A percentile compares a stretch with the other conserved stretches of the same genome.
These are phyloP conservation scores for Sporothrix euskadiensis DNA, from an alignment of 2,329 filamentous ascomycete species.

Conservation along the genomic window DNA sequence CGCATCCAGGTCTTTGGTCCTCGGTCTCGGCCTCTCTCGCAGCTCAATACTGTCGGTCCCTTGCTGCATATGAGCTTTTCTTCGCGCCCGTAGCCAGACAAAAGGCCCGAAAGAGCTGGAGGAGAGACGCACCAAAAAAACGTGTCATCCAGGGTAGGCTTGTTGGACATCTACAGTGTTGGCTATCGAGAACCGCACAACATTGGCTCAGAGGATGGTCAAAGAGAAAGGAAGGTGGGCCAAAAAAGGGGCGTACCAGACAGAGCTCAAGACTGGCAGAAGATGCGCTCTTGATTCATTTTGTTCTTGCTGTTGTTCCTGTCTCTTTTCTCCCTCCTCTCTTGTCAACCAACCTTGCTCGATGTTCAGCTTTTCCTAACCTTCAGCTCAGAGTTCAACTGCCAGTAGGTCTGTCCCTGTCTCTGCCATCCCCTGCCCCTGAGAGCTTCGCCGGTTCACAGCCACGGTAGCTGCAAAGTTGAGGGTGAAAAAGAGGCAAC, in stretches of 20 bases:
- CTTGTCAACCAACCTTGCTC: constrained; percentile 10
- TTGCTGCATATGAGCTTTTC: background rate
- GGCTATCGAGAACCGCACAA: background rate
- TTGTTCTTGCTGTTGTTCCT: background rate
- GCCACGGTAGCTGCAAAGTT: background rate
- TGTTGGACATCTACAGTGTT: constrained; percentile 22
- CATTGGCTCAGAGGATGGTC: constrained; percentile 10
- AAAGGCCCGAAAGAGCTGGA: constrained; percentile 20
- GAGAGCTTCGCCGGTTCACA: constrained; percentile 6
- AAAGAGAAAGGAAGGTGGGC: background rate
- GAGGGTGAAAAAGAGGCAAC: background rate
- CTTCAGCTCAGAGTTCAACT: background rate
- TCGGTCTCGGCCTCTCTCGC: background rate
- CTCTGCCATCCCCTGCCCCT: background rate
- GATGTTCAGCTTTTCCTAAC: background rate
- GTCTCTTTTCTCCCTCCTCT: background rate
- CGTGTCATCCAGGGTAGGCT: constrained; percentile 8
- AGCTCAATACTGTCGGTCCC: background rate
- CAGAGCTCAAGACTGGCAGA: background rate
- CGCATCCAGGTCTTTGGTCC: background rate
- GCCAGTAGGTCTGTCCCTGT: background rate
- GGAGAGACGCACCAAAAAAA: background rate
- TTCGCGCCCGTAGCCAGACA: constrained; percentile 1
- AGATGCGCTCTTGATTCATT: constrained; percentile 17
- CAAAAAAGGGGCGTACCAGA: constrained; percentile 16